Percentiles rank a stretch among this genome's conserved stretches.
Evolutionary conservation across 139 green algal genomes (phyloP).

Genomic region (Chlorella vulgaris): DNA sequence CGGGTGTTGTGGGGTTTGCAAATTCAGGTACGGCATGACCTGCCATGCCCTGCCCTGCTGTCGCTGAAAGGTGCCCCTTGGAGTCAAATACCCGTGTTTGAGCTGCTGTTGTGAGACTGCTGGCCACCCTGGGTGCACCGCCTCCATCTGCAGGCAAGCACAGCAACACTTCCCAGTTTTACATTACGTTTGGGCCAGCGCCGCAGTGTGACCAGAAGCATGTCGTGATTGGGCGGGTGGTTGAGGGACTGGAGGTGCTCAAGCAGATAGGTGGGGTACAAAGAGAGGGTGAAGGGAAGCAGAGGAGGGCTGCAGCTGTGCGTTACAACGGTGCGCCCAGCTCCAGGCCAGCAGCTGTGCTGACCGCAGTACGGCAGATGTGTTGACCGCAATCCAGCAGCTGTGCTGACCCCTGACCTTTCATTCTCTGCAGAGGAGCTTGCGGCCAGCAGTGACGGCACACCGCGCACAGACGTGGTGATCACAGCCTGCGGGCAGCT

Average conservation of each 20-base stretch:
- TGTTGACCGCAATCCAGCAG: no score
- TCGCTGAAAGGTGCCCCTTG: no score
- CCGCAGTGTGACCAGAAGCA: constrained; percentile 86
- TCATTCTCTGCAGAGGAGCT: constrained; percentile 26
- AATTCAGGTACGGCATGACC: constrained; percentile 65
- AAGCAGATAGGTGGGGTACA: constrained; percentile 64
- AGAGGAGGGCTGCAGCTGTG: no score
- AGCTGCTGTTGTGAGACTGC: no score
- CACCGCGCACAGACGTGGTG: constrained; percentile 1
- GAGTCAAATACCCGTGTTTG: no score
- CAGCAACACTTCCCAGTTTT: constrained; percentile 89
- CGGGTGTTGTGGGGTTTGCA: constrained; percentile 79
- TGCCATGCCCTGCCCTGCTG: no score
- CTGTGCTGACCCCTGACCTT: no score
- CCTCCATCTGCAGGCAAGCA: constrained; percentile 72
- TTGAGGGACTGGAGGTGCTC: constrained; percentile 79
- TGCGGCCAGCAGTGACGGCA: constrained; percentile 2
- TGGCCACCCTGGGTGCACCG: neutral
- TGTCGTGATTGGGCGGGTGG: constrained; percentile 83
- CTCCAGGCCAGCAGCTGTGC: no score
- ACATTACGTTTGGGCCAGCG: constrained; percentile 74
- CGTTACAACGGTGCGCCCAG: no score
- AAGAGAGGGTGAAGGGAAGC: no score
- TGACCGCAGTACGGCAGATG: no score
- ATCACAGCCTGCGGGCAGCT: neutral